Percentiles rank a stretch among this genome's conserved stretches.
phyloP scores from a whole-genome alignment of 1,139 yeast species.

The Pichia sp. region DNA sequence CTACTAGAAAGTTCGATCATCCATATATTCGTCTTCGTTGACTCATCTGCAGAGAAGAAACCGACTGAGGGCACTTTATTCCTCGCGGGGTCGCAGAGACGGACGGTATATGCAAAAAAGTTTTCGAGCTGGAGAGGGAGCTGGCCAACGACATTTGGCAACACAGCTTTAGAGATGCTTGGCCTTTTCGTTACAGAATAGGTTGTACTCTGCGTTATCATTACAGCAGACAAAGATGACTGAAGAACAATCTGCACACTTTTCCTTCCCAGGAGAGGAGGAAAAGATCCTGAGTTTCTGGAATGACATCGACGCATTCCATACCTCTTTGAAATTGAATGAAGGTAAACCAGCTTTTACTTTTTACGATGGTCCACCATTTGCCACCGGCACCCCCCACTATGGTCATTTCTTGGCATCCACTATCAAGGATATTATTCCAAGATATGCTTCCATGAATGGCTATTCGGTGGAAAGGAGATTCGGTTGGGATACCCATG shows the following conservation, averaged over 20 bases:
- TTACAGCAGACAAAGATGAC: constrained; percentile 19
- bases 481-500: constrained; percentile 99
- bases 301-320: constrained; percentile 91
- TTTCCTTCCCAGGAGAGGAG: constrained; percentile 83
- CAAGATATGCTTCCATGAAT: constrained; percentile 96
- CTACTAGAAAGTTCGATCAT: too few relatives aligned
- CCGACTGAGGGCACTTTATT: neutral
- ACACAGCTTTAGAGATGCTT: too few relatives aligned
- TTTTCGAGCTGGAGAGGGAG: neutral
- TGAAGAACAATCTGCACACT: constrained; percentile 27
- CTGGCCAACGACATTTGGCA: neutral
- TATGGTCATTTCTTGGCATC: constrained; percentile 97
- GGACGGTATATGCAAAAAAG: neutral
- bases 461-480: constrained; percentile 95
- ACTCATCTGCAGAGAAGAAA: neutral
- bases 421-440: constrained; percentile 94
- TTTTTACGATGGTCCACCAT: constrained; percentile 98
- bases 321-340: constrained; percentile 75
- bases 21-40: neutral
- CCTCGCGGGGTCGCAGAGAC: neutral
- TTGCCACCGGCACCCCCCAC: constrained; percentile 99
- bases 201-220: neutral
- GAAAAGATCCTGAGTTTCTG: constrained; percentile 73
- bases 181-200: too few relatives aligned
- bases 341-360: constrained; percentile 84